Percentiles rank a stretch among this genome's conserved stretches.
Evolutionary conservation across 169 alveolate species (phyloP).

Genomic region (Plasmodium gaboni): DNA sequence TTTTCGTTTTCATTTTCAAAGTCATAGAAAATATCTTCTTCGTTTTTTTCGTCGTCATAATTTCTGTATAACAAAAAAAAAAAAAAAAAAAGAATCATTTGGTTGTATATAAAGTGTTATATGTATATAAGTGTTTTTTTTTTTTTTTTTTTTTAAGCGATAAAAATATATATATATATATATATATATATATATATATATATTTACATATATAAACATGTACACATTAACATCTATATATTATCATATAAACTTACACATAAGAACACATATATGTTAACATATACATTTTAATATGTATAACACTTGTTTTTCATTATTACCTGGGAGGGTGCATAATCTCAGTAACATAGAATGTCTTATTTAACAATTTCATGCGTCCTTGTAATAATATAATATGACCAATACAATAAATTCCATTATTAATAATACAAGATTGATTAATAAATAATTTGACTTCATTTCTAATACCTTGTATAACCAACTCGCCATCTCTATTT

Average conservation of each 20-base stretch:
- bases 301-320: not conserved
- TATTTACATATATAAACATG: not conserved
- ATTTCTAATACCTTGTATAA: constrained; percentile 80
- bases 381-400: constrained; percentile 80
- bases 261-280: not conserved
- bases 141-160: no score
- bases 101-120: not conserved
- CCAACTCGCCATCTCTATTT: constrained; percentile 81
- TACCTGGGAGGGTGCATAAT: constrained; percentile 84
- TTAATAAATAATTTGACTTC: constrained; percentile 75
- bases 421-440: constrained; percentile 60
- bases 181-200: not conserved
- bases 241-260: not conserved
- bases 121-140: not conserved
- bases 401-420: constrained; percentile 83
- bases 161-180: not conserved
- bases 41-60: constrained; percentile 54
- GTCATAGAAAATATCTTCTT: constrained; percentile 51
- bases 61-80: constrained; percentile 14
- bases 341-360: constrained; percentile 77
- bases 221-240: not conserved
- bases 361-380: constrained; percentile 65
- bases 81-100: no score
- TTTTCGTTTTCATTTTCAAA: constrained; percentile 68
- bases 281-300: not conserved